Evolutionary conservation across 1,284 basidiomycete genomes (phyloP).

Genomic region (Gomphus sp.): DNA sequence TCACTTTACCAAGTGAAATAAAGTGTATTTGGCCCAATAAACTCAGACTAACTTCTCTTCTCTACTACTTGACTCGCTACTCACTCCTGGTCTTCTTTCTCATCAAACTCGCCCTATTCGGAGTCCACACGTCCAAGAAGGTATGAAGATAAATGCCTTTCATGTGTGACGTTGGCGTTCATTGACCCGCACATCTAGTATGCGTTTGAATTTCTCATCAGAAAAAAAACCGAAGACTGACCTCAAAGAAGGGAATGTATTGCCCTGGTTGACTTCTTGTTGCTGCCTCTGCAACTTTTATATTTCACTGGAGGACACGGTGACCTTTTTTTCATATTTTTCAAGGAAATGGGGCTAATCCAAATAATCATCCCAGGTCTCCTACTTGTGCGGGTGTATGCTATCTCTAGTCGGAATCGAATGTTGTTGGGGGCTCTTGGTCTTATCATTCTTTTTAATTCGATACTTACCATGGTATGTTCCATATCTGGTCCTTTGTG

Average conservation of each 20-base stretch:
- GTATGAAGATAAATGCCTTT: neutral
- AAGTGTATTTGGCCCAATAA: neutral
- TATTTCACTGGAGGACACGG: neutral
- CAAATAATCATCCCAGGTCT: neutral
- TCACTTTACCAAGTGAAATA: neutral
- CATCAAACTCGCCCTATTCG: neutral
- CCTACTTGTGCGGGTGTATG: neutral
- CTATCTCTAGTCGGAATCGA: neutral
- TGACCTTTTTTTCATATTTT: neutral
- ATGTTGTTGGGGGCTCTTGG: neutral
- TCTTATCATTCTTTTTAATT: neutral
- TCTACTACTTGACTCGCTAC: neutral
- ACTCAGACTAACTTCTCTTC: neutral
- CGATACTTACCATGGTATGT: neutral
- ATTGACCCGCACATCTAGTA: too few species aligned
- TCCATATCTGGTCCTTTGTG: neutral
- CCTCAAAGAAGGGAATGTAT: neutral
- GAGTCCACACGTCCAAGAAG: neutral
- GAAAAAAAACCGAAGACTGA: neutral
- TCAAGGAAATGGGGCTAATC: neutral
- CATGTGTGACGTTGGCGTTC: too few species aligned
- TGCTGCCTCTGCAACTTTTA: neutral
- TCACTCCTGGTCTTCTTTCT: neutral
- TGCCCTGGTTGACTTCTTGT: neutral
- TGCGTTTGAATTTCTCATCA: too few species aligned